Evolutionary conservation across 805 yeast species (phyloP).

Genomic region (Hanseniaspora thailandica): DNA sequence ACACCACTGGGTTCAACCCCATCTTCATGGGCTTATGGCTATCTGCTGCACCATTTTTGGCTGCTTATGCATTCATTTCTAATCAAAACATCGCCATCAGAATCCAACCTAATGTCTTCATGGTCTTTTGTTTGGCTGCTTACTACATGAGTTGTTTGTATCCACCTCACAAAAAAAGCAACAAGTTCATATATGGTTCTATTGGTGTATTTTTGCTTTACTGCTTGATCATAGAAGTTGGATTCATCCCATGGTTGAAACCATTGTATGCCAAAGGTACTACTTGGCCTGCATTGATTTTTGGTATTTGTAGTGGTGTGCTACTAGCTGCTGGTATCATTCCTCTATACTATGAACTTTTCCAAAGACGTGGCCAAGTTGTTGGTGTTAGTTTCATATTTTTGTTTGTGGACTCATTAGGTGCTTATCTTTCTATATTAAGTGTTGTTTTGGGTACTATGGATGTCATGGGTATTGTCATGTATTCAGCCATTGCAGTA

Average conservation of each 20-base stretch:
- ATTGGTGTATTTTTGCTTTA: slow-evolving; percentile 25
- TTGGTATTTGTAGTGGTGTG: slow-evolving; percentile 72
- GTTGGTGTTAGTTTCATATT: slow-evolving; percentile 82
- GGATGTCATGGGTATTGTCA: slow-evolving; percentile 68
- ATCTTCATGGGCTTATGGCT: slow-evolving; percentile 84
- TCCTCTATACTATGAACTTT: slow-evolving; percentile 81
- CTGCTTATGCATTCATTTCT: slow-evolving; percentile 65
- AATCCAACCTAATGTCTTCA: slow-evolving; percentile 79
- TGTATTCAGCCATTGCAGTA: slow-evolving; percentile 61
- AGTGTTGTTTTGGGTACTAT: slow-evolving; percentile 49
- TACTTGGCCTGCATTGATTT: slow-evolving; percentile 66
- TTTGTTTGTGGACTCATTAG: slow-evolving; percentile 60
- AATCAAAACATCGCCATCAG: slow-evolving; percentile 65
- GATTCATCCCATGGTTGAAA: slow-evolving; percentile 59
- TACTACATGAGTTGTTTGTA: slow-evolving; percentile 59
- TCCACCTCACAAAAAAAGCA: slow-evolving; percentile 48
- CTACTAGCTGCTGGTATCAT: slow-evolving; percentile 64
- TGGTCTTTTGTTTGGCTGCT: slow-evolving; percentile 52
- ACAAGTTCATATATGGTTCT: slow-evolving; percentile 19
- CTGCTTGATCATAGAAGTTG: slow-evolving; percentile 53
- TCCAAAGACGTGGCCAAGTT: slow-evolving; percentile 69
- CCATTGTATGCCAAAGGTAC: slow-evolving; percentile 40
- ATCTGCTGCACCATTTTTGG: slow-evolving; percentile 66
- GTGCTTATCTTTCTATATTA: slow-evolving; percentile 68
- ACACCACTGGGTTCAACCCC: slow-evolving; percentile 80